Evolutionary conservation across 1,284 basidiomycete genomes (phyloP).

Genomic region (Phlebopus sp.): DNA sequence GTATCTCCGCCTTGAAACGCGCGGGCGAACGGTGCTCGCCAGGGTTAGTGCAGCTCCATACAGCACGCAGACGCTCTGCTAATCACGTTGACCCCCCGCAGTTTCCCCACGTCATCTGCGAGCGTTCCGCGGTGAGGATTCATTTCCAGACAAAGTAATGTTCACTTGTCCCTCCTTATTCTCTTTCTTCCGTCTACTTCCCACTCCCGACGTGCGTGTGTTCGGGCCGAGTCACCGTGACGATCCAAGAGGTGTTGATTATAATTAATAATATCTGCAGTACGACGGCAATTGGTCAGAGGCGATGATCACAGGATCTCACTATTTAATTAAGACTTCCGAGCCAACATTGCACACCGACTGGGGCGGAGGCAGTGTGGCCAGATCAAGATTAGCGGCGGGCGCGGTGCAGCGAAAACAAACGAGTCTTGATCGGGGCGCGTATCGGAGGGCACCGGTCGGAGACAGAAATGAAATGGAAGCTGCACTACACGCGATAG

Average conservation of each 20-base stretch:
- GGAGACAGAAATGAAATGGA: conserved; percentile 26
- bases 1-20: conserved; percentile 15
- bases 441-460: conserved; percentile 7
- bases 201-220: conserved; percentile 29
- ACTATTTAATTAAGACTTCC: conserved; percentile 11
- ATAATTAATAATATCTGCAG: conserved; percentile 1
- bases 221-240: conserved; percentile 33
- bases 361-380: conserved; percentile 18
- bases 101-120: conserved; percentile 23
- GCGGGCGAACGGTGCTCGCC: conserved; percentile 5
- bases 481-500: conserved; percentile 14
- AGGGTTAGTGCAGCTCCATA: too few species aligned
- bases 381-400: conserved; percentile 21
- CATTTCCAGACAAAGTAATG: conserved; percentile 7
- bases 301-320: conserved; percentile 21
- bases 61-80: conserved; percentile 9
- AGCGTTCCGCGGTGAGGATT: conserved; percentile 1
- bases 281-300: conserved; percentile 12
- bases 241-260: conserved; percentile 22
- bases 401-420: conserved; percentile 19
- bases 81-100: conserved; percentile 20
- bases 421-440: conserved; percentile 17
- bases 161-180: conserved; percentile 15
- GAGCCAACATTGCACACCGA: conserved; percentile 21
- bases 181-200: conserved; percentile 20